Percentiles rank a stretch among this genome's conserved stretches.
Evolutionary conservation across 1,284 basidiomycete species (phyloP).

Genomic region (Melampsora americana): DNA sequence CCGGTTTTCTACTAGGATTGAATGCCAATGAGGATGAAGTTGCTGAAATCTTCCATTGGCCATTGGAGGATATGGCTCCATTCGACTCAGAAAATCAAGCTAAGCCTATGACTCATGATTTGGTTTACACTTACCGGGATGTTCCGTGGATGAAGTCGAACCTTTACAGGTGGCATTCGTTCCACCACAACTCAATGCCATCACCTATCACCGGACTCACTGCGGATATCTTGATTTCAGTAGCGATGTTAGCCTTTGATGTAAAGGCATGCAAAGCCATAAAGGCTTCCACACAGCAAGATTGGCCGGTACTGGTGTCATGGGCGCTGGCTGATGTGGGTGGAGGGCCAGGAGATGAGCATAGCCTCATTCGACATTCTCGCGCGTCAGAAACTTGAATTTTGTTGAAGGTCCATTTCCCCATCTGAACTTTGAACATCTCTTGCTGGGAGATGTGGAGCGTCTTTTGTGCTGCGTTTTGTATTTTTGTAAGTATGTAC

Average conservation of each 20-base stretch:
- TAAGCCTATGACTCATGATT: too few species aligned
- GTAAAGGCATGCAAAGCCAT: background rate
- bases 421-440: too few species aligned
- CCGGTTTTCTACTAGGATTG: background rate
- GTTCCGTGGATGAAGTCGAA: slow-evolving; percentile 26
- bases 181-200: slow-evolving; percentile 1
- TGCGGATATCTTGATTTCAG: slow-evolving; percentile 31
- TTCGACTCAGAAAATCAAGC: background rate
- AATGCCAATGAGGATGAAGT: slow-evolving; percentile 34
- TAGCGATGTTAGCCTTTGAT: background rate
- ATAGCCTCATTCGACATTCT: slow-evolving; percentile 7
- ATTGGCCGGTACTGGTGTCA: slow-evolving; percentile 20
- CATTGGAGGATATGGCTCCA: slow-evolving; percentile 11
- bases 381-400: background rate
- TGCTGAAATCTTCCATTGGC: slow-evolving; percentile 20
- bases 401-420: background rate
- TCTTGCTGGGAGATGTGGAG: too few species aligned
- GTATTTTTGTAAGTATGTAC: too few species aligned
- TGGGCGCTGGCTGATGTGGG: slow-evolving; percentile 20
- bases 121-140: slow-evolving; percentile 16
- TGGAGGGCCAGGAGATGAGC: slow-evolving; percentile 8
- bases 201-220: slow-evolving; percentile 34
- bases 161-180: slow-evolving; percentile 28
- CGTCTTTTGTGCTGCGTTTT: too few species aligned
- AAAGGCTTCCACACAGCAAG: slow-evolving; percentile 14